These are phyloP conservation scores for Paragyromitra xinjiangensis DNA, from an alignment of 495 filamentous ascomycete genomes.

Conservation along the genomic window DNA sequence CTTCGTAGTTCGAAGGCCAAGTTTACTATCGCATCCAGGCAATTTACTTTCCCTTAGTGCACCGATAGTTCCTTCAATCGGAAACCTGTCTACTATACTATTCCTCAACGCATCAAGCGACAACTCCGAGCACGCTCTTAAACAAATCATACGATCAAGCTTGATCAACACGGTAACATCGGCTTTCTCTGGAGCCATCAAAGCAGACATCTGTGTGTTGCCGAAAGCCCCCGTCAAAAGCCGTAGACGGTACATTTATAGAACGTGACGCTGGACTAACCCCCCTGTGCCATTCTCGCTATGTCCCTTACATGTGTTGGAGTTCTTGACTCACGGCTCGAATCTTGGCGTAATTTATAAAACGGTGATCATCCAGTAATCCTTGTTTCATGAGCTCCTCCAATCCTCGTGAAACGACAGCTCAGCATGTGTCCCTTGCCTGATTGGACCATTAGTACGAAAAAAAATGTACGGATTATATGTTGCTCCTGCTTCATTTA, in stretches of 20 bases:
- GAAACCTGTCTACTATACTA: background rate
- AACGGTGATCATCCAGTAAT: slow-evolving; percentile 5
- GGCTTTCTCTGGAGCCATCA: background rate
- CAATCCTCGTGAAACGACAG: background rate
- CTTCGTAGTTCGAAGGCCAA: background rate
- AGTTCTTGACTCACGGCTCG: background rate
- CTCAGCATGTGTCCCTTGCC: background rate
- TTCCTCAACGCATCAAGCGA: background rate
- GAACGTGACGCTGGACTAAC: background rate
- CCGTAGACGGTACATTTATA: background rate
- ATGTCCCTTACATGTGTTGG: slow-evolving; percentile 1
- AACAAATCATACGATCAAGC: background rate
- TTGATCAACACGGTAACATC: background rate
- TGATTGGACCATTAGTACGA: background rate
- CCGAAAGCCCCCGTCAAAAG: background rate
- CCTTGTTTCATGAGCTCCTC: background rate
- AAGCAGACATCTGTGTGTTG: background rate
- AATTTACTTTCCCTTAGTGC: background rate
- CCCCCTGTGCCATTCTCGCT: background rate
- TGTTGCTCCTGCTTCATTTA: background rate
- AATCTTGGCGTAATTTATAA: slow-evolving; percentile 11
- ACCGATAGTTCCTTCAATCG: background rate
- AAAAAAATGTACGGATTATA: background rate
- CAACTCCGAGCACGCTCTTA: background rate
- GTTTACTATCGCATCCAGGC: too few species aligned